Percentiles rank a stretch among this genome's conserved stretches.
These are phyloP conservation scores for Hypoxylon sp. DNA, from an alignment of 2,329 filamentous ascomycete genomes.

Conservation along the genomic window DNA sequence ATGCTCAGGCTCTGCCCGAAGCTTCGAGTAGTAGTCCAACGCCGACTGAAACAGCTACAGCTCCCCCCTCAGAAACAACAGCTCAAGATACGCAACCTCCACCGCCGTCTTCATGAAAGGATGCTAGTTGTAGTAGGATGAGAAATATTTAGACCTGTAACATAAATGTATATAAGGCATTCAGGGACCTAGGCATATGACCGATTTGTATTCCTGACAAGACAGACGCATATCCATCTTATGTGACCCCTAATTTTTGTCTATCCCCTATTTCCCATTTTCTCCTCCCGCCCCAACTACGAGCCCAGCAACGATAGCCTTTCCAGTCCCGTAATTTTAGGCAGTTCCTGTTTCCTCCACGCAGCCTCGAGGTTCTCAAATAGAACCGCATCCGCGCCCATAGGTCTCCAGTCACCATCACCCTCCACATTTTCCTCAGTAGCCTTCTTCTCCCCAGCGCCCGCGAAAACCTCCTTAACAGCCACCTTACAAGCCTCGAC, in stretches of 20 bases:
- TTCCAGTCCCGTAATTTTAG: conserved; percentile 64
- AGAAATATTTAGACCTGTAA: conserved; percentile 46
- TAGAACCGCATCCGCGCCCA: conserved; percentile 68
- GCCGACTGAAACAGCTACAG: background rate
- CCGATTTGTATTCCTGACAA: background rate
- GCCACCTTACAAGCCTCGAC: conserved; percentile 76
- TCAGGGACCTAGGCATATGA: conserved; percentile 12
- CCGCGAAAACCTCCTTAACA: conserved; percentile 77
- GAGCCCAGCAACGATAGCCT: conserved; percentile 67
- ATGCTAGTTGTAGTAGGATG: conserved; percentile 41
- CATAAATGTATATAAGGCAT: conserved; percentile 51
- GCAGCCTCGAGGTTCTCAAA: conserved; percentile 65
- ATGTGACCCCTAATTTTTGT: conserved; percentile 29
- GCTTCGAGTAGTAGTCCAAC: conserved; percentile 28
- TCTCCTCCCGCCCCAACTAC: conserved; percentile 24
- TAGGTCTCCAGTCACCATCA: conserved; percentile 55
- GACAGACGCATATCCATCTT: conserved; percentile 9
- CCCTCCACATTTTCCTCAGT: conserved; percentile 49
- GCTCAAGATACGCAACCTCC: conserved; percentile 31
- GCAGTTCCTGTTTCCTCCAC: conserved; percentile 63
- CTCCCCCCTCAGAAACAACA: conserved; percentile 10
- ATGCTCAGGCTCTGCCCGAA: conserved; percentile 58
- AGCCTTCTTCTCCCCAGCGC: conserved; percentile 43
- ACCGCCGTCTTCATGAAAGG: conserved; percentile 44
- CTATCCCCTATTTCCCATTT: conserved; percentile 9